These are phyloP conservation scores for Aspergillus cristatus DNA, from an alignment of 495 filamentous ascomycete species.

Conservation along the genomic window DNA sequence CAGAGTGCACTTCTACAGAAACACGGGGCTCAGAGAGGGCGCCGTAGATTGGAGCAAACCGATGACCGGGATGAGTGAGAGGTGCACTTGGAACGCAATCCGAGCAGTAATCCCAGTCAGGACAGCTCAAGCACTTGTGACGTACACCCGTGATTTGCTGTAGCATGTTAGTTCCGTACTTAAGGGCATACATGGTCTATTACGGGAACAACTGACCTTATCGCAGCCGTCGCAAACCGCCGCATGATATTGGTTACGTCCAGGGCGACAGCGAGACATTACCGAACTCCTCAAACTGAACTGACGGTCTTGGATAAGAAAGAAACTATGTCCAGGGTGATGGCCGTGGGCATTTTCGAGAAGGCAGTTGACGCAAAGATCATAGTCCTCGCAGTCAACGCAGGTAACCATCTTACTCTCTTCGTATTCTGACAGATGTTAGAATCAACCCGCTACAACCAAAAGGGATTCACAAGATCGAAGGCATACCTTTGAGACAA, in stretches of 20 bases:
- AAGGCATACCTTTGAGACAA: constrained; percentile 65
- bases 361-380: constrained; percentile 81
- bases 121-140: constrained; percentile 95
- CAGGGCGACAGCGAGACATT: constrained; percentile 59
- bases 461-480: background rate
- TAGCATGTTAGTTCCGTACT: too few relatives aligned
- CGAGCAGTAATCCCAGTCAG: constrained; percentile 96
- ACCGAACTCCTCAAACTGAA: constrained; percentile 36
- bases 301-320: constrained; percentile 25
- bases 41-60: constrained; percentile 84
- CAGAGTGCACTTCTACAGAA: constrained; percentile 54
- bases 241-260: constrained; percentile 71
- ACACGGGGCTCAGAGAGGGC: constrained; percentile 50
- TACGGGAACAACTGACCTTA: constrained; percentile 53
- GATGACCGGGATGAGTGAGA: constrained; percentile 70
- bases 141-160: constrained; percentile 67
- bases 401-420: constrained; percentile 80
- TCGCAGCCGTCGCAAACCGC: constrained; percentile 96
- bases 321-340: constrained; percentile 80
- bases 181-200: too few relatives aligned
- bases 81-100: constrained; percentile 57
- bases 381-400: constrained; percentile 76
- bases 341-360: constrained; percentile 74
- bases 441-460: constrained; percentile 3
- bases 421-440: constrained; percentile 47